Base-by-base conservation (phyloP, 345 rosid genomes). In the Sonneratia alba region DNA sequence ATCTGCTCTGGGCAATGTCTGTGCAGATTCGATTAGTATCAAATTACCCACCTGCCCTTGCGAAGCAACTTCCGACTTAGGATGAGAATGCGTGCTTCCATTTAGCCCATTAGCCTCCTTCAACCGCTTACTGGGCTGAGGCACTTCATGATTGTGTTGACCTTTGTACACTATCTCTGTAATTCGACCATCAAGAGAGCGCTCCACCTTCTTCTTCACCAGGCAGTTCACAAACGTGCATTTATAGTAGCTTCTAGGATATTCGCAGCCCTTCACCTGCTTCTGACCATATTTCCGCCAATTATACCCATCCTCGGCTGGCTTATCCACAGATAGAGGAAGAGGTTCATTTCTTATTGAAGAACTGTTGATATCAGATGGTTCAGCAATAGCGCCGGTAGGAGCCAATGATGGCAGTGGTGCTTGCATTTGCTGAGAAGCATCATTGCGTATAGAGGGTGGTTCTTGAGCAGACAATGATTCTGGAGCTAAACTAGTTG, bases 261-360 rank as follows among this genome's bases (percentile, higher is more conserved):
- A 92, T 77, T 89, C 97, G 67, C 93, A 87, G 69, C 97, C 96
- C 83, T 95, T 92, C 42, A 92, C 93, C 38, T 96, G 97, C 84
- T 92, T 95, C 83, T 95, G 97, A 67, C 99, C 96, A 73, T 89
- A 91, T 77, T 95, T 91, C 70, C 96, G 86, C 99, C 99, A 95
- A 77, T 91, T 91, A 74, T 90, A 95, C 56, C 97, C 97, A 77
- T 92, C 99, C 79, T 90, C 89, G 65, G 87, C 87, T 19, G 97
- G 96, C 80, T 95, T 95, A 77, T 90, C 95, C 70, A 86, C 88
- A 42, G 79, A 80, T 71, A 70, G 38, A 70, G 77, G 69, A 63
- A 70, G 75, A 76, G 80, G 76, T 40, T 88, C 88, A 77, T 76
- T 81, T 82, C 83, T 89, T 76, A 77, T 84, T 70, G 89, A 87